Base-by-base conservation (phyloP, 495 filamentous ascomycete species). In the Talaromyces proteolyticus region DNA sequence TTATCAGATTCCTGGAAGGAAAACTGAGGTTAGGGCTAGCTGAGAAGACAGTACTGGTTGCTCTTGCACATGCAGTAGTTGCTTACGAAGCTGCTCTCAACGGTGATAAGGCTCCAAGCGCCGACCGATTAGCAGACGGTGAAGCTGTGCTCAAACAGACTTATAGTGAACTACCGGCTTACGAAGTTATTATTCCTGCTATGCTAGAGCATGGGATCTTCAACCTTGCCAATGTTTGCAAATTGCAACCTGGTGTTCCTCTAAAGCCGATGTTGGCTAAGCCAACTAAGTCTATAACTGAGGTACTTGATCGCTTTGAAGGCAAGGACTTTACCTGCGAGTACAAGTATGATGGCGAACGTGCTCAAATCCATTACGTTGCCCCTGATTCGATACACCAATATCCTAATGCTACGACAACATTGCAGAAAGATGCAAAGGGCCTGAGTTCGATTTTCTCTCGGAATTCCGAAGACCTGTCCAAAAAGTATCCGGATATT, bases 261-360 rank as follows among this genome's bases (percentile, higher is more conserved):
- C 79, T 98, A 29, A 98, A 97, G 67, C 93, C 93, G 57, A 98
- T 98, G 93, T 80, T 98, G 70, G 93, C 93, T 5, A 97, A 96
- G 57, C 94, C 93, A 1, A 98, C 94, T 0, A 98, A 98, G 66
- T 89, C 93, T n/a, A 97, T 98, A 56, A 94, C 90, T 0, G 93
- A 98, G 66, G 94, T 98, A 0, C 81, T 97, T 1, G 93, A 98
- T 67, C 87, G 94, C 14, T 98, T 98, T 57, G 93, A 97, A 68
- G 82, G 86, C 29, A 91, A 94, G 62, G 86, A 86, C 5, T 98
- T 97, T 56, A 97, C 93, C 14, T 98, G 94, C 69, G 93, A 98
- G 60, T 98, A 95, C 73, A 98, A 98, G 60, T 98, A 98, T 57
- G 93, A 98, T 57, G 93, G 93, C 22, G 93, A 98, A 65, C 75